Conservation (phyloP, 139 green algal genomes). For the Asterochloris erici region DNA sequence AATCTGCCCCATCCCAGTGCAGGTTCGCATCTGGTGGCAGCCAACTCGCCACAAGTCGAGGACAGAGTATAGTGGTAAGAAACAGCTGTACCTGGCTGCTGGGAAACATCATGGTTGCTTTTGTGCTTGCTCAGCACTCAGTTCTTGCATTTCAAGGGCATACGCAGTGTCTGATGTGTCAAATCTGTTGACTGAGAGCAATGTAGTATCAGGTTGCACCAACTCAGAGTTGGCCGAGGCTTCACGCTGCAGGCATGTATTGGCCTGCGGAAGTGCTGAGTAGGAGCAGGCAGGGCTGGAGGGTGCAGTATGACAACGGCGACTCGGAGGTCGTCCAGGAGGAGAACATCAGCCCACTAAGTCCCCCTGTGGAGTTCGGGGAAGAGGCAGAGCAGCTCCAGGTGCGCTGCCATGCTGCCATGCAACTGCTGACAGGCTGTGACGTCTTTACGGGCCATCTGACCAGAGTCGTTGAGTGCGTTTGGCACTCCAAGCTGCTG, state of each 20-base stretch:
- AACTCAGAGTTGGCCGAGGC: no score
- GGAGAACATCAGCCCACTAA: constrained; percentile 5
- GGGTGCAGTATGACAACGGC: constrained; percentile 18
- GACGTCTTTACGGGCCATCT: no score
- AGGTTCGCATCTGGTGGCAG: constrained; percentile 13
- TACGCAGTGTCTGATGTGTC: no score
- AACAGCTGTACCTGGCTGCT: no score
- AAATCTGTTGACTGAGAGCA: no score
- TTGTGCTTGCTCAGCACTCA: no score
- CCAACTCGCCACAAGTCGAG: constrained; percentile 6
- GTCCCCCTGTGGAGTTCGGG: constrained; percentile 12
- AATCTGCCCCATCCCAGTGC: neutral
- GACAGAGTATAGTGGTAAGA: constrained; percentile 2
- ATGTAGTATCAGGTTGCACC: no score
- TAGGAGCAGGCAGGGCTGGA: constrained; percentile 1
- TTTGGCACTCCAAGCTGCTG: no score
- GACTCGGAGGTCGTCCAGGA: constrained; percentile 4
- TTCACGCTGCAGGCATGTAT: neutral
- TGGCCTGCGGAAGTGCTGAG: constrained; percentile 11
- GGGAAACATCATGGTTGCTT: no score
- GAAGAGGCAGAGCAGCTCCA: constrained; percentile 2
- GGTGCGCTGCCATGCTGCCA: neutral
- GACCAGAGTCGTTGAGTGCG: no score
- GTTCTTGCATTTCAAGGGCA: no score
- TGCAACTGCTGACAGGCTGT: no score